Base-by-base conservation (phyloP, 768 basidiomycete genomes). In the Lactarius sanguifluus region DNA sequence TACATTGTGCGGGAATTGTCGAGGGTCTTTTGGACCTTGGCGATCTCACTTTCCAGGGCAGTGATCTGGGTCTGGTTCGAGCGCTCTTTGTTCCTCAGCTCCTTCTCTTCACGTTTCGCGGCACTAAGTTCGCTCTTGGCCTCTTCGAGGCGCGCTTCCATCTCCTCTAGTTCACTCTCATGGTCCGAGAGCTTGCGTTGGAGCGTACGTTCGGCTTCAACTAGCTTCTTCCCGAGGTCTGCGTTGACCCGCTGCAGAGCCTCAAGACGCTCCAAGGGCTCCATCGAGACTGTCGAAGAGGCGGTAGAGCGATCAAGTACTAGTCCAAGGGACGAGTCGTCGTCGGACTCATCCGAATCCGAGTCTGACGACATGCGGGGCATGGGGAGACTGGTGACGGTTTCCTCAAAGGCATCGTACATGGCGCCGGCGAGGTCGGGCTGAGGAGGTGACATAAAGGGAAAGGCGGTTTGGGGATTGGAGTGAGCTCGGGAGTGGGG, bases 31-130 rank as follows among this genome's bases (percentile, higher is more conserved):
- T 88, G 87, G 55, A 92, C 73, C 73, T 89, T 92, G 1, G 85
- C 81, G 7, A 96, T 85, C 71, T 96, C 94, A 28, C 85, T 82
- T 76, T 98, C 96, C 2, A 91, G 79, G 9, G 83, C 81, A 47
- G 77, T 75, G 64, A 93, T 92, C 76, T 91, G 89, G 0, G 81
- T 81, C 65, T 81, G 80, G 72, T 85, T 88, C 72, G 85, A 80
- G 43, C 87, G 83, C 88, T 97, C 96, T 76, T 95, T 96, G 15
- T 84, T 81, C 55, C 92, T 82, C 70, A 96, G 76, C 72, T 98
- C 96, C 78, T 98, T 97, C 77, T 98, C 95, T 72, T 98, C 94
- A 47, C 92, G 84, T 75, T 92, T 91, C 5, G 90, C 88, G 7
- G 89, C 83, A 16, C 81, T 87, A 9, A 97, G 79, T 75, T 97